A percentile compares a stretch with the other conserved stretches of the same genome.
Conservation (phyloP, 2,329 filamentous ascomycete genomes). For the Trichoderma endophyticum region DNA sequence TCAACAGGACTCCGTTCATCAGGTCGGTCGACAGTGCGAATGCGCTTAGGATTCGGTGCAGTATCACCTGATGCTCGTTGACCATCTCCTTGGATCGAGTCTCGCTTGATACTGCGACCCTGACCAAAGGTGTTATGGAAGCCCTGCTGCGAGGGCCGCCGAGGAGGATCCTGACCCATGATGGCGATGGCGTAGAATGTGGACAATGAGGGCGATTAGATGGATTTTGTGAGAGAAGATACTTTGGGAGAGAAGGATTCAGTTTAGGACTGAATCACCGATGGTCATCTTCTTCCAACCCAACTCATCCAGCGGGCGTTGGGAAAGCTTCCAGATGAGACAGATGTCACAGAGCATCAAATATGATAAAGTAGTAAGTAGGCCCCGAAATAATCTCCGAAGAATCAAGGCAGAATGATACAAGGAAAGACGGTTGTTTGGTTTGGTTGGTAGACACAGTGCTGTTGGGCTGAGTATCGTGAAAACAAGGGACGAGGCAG, state of each 20-base stretch:
- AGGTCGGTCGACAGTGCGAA: neutral
- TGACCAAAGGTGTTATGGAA: neutral
- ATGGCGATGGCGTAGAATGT: neutral
- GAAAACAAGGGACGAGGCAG: neutral
- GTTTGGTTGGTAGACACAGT: neutral
- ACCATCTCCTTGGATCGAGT: neutral
- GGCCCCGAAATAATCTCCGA: neutral
- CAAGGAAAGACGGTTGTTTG: neutral
- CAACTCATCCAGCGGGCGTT: neutral
- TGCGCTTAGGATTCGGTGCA: neutral
- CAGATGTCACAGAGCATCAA: neutral
- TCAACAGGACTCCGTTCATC: neutral
- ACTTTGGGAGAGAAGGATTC: neutral
- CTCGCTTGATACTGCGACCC: neutral
- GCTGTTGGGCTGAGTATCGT: neutral
- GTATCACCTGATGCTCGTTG: neutral
- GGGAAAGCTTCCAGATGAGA: neutral
- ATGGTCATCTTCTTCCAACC: neutral
- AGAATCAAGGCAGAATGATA: neutral
- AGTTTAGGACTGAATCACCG: neutral
- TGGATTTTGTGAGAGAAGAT: neutral
- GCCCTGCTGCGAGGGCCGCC: neutral
- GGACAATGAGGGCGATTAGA: neutral
- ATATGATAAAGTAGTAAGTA: neutral
- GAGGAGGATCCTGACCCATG: neutral